Percentiles rank a stretch among this genome's conserved stretches.
phyloP scores from a whole-genome alignment of 164 flowering plant species.

The Vitis riparia region DNA sequence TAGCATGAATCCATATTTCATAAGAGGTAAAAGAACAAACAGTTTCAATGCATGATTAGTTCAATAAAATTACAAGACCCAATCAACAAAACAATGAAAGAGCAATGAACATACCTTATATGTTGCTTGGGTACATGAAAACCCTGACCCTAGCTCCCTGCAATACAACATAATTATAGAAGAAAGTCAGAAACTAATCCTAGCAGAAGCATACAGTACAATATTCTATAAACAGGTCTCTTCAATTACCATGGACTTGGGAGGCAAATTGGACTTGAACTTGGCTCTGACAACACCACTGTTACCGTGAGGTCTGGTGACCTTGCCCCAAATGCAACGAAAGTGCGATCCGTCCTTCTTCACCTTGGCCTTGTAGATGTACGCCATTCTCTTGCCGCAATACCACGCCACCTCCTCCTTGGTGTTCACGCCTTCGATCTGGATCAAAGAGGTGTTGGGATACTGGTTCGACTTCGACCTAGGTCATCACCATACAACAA shows the following conservation, averaged over 20 bases:
- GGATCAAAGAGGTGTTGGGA: slow-evolving; percentile 58
- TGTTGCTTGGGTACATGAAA: slow-evolving; percentile 86
- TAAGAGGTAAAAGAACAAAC: no score
- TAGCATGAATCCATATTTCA: no score
- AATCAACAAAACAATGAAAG: no score
- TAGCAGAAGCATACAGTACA: not conserved
- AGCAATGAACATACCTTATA: slow-evolving; percentile 43
- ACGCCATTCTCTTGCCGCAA: slow-evolving; percentile 57
- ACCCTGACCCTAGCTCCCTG: slow-evolving; percentile 77
- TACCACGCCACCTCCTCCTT: slow-evolving; percentile 66
- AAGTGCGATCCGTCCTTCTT: slow-evolving; percentile 59
- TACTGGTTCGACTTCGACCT: slow-evolving; percentile 74
- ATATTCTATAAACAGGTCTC: not conserved
- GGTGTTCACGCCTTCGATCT: slow-evolving; percentile 68
- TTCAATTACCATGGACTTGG: slow-evolving; percentile 55
- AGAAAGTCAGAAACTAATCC: not conserved
- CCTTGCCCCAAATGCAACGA: slow-evolving; percentile 73
- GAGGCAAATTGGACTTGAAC: slow-evolving; percentile 62
- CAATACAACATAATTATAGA: not conserved
- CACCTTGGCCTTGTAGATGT: slow-evolving; percentile 62
- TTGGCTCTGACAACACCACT: slow-evolving; percentile 71
- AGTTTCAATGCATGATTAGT: not conserved
- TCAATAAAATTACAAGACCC: no score
- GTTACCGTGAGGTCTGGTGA: slow-evolving; percentile 65
- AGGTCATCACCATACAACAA: not conserved